A percentile compares a stretch with the other conserved stretches of the same genome.
Conservation (phyloP, 768 basidiomycete species). For the Candolleomyces efflorescens region DNA sequence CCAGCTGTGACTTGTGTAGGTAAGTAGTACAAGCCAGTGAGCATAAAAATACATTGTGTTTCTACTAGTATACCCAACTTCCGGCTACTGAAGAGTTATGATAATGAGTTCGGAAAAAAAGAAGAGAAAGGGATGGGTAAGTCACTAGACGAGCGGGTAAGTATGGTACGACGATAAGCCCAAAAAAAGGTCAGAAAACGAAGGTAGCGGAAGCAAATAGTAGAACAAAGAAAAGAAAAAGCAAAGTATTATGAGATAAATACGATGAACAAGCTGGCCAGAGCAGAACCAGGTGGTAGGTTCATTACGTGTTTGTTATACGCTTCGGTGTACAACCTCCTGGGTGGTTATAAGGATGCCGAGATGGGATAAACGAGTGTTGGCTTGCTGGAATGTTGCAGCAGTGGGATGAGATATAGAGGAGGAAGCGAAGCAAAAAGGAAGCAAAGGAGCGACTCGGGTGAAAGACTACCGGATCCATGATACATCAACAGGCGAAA, state of each 20-base stretch:
- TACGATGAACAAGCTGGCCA: slow-evolving; percentile 17
- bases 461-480: neutral
- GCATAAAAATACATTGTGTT: slow-evolving; percentile 46
- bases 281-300: slow-evolving; percentile 26
- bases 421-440: neutral
- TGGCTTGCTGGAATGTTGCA: slow-evolving; percentile 9
- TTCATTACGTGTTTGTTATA: slow-evolving; percentile 28
- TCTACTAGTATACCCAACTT: slow-evolving; percentile 48
- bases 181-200: slow-evolving; percentile 13
- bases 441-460: neutral
- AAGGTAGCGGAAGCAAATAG: slow-evolving; percentile 7
- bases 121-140: neutral
- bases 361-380: slow-evolving; percentile 5
- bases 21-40: slow-evolving; percentile 18
- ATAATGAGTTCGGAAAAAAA: slow-evolving; percentile 42
- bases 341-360: slow-evolving; percentile 26
- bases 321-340: slow-evolving; percentile 35
- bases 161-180: slow-evolving; percentile 30
- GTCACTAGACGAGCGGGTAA: slow-evolving; percentile 17
- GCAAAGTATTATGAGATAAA: slow-evolving; percentile 2
- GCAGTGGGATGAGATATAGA: slow-evolving; percentile 1
- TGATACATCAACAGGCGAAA: slow-evolving; percentile 4
- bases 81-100: slow-evolving; percentile 30
- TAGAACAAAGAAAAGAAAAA: neutral
- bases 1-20: too few species aligned